phyloP scores from a whole-genome alignment of 495 filamentous ascomycete species.

The Bathelium albidoporum region DNA sequence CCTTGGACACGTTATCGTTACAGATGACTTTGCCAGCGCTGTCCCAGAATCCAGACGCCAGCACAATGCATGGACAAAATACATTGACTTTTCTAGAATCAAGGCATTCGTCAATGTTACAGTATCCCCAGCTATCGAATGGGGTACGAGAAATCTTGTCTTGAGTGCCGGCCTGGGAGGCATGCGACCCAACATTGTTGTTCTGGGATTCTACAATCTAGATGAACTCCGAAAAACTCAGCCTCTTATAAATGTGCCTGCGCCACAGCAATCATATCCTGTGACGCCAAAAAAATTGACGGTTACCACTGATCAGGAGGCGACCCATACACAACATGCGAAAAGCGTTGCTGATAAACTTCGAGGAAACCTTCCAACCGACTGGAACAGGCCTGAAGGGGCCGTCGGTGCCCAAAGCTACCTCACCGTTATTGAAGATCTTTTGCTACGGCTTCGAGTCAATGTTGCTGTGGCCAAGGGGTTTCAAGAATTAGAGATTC shows the following conservation, averaged over 20 bases:
- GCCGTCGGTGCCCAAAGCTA: constrained; percentile 60
- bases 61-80: constrained; percentile 72
- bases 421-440: constrained; percentile 74
- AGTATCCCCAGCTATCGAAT: constrained; percentile 71
- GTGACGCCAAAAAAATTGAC: constrained; percentile 15
- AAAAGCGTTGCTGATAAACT: constrained; percentile 39
- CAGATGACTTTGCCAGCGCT: constrained; percentile 64
- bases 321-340: constrained; percentile 28
- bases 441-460: constrained; percentile 65
- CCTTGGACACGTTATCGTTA: constrained; percentile 78
- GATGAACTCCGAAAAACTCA: constrained; percentile 54
- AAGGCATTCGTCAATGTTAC: constrained; percentile 84
- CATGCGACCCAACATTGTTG: constrained; percentile 81
- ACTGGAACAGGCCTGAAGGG: constrained; percentile 47
- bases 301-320: constrained; percentile 13
- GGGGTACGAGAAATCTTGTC: constrained; percentile 75
- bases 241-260: constrained; percentile 41
- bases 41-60: constrained; percentile 74
- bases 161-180: constrained; percentile 76
- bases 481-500: constrained; percentile 66
- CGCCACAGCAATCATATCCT: constrained; percentile 20
- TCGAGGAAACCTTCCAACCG: constrained; percentile 47
- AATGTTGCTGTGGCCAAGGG: constrained; percentile 83
- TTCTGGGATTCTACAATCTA: constrained; percentile 64
- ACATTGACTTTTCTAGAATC: constrained; percentile 76